Conservation (phyloP, 371 early-diverging fungal genomes). For the Nematocida minor region DNA sequence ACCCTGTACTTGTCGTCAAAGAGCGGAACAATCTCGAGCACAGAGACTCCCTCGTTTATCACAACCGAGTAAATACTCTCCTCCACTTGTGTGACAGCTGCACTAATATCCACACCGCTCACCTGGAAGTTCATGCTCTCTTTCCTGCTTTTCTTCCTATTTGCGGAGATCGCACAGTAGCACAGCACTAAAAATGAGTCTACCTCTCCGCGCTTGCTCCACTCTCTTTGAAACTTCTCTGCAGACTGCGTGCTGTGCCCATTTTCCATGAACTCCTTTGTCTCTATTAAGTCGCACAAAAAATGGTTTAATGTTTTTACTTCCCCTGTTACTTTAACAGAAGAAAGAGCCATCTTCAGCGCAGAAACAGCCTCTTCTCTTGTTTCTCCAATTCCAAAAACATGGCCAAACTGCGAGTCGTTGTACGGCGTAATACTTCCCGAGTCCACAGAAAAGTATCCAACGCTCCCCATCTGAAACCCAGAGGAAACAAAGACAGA, state of each 20-base stretch:
- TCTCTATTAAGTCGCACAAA: conserved; percentile 19
- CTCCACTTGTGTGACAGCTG: background rate
- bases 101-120: background rate
- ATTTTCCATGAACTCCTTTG: conserved; percentile 7
- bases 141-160: background rate
- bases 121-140: background rate
- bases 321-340: conserved; percentile 18
- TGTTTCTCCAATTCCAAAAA: conserved; percentile 88
- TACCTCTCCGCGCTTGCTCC: background rate
- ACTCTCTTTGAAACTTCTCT: conserved; percentile 8
- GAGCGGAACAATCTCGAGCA: conserved; percentile 10
- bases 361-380: conserved; percentile 65
- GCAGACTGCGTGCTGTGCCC: conserved; percentile 27
- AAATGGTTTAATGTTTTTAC: conserved; percentile 46
- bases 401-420: conserved; percentile 96
- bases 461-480: conserved; percentile 84
- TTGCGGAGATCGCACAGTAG: conserved; percentile 10
- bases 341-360: conserved; percentile 27
- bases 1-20: conserved; percentile 15
- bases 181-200: conserved; percentile 16
- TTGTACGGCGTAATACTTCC: conserved; percentile 93
- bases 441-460: conserved; percentile 87
- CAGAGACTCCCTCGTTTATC: conserved; percentile 20
- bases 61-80: background rate
- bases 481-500: conserved; percentile 87